These are phyloP conservation scores for Lachancea kluyveri DNA, from an alignment of 805 yeast species.

Conservation along the genomic window DNA sequence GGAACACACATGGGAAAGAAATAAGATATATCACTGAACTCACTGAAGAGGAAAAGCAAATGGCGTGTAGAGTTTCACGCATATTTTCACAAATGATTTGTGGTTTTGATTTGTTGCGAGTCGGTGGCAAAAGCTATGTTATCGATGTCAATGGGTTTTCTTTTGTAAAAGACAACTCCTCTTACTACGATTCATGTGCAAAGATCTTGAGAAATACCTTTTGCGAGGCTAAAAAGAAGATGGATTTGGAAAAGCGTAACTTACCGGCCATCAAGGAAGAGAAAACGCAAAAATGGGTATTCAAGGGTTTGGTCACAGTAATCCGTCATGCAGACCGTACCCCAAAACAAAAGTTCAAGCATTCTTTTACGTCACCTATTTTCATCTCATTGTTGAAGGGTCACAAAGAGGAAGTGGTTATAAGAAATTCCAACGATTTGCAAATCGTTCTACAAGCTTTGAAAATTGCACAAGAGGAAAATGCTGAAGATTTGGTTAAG, in stretches of 20 bases:
- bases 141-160: conserved; percentile 98
- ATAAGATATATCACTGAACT: conserved; percentile 83
- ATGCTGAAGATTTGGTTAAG: conserved; percentile 76
- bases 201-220: conserved; percentile 71
- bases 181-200: conserved; percentile 81
- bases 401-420: conserved; percentile 92
- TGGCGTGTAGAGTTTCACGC: conserved; percentile 72
- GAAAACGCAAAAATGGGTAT: conserved; percentile 82
- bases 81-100: conserved; percentile 91
- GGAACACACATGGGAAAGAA: conserved; percentile 97
- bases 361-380: conserved; percentile 82
- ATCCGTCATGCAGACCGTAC: conserved; percentile 98
- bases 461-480: conserved; percentile 68
- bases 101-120: conserved; percentile 92
- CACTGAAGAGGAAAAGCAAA: conserved; percentile 63
- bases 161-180: conserved; percentile 86
- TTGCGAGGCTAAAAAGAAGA: conserved; percentile 48
- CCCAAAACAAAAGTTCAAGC: conserved; percentile 96
- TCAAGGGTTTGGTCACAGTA: conserved; percentile 86
- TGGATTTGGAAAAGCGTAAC: conserved; percentile 35
- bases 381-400: conserved; percentile 87
- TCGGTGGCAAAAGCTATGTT: conserved; percentile 80
- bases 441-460: conserved; percentile 82
- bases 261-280: conserved; percentile 34
- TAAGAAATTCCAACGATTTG: conserved; percentile 81